phyloP scores from a whole-genome alignment of 495 filamentous ascomycete species.

The Penicillium tannophilum region DNA sequence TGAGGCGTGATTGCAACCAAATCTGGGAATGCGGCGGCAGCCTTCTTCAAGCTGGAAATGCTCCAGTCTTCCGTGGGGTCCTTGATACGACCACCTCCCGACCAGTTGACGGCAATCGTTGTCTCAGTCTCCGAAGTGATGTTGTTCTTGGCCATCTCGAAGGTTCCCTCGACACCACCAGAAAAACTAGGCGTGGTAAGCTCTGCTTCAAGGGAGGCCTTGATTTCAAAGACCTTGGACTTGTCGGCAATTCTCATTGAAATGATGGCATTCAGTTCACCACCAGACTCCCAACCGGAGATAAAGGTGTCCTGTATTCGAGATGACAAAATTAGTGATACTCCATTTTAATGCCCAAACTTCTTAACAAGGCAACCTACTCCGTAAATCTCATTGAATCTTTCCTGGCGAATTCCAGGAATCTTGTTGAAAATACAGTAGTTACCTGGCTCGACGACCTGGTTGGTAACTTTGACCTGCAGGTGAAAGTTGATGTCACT shows the following conservation, averaged over 20 bases:
- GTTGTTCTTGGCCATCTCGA: conserved; percentile 1
- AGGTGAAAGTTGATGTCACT: neutral
- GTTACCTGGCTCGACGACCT: conserved; percentile 2
- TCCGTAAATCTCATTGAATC: conserved; percentile 3
- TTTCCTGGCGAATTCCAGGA: neutral
- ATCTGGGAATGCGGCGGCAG: neutral
- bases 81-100: conserved; percentile 10
- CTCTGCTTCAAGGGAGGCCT: neutral
- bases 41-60: neutral
- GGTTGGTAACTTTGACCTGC: conserved; percentile 2
- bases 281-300: conserved; percentile 3
- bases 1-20: neutral
- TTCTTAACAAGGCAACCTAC: neutral
- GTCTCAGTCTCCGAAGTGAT: neutral
- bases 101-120: conserved; percentile 4
- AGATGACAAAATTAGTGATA: neutral
- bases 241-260: neutral
- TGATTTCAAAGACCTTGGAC: neutral
- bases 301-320: conserved; percentile 1
- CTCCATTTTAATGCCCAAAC: neutral
- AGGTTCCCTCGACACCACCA: neutral
- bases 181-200: neutral
- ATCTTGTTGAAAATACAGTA: conserved; percentile 4
- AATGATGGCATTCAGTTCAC: neutral
- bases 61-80: conserved; percentile 4